phyloP scores from a whole-genome alignment of 305 asterid genomes.

The Galium porrigens region DNA sequence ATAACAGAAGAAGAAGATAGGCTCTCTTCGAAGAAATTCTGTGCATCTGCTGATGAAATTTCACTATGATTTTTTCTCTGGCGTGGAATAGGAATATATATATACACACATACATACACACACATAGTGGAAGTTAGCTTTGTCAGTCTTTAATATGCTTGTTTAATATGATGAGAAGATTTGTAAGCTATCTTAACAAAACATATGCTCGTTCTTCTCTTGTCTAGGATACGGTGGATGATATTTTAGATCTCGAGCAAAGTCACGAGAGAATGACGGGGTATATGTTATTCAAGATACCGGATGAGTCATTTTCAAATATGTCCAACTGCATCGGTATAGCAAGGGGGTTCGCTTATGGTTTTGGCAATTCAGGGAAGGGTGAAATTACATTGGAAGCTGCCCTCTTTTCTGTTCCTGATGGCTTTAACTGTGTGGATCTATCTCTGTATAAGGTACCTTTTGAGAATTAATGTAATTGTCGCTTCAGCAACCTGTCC shows the following conservation, averaged over 20 bases:
- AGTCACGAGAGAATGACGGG: slow-evolving; percentile 37
- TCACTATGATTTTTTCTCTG: no score
- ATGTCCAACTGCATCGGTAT: slow-evolving; percentile 59
- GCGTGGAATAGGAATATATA: no score
- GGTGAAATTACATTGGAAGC: slow-evolving; percentile 38
- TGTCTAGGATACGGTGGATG: slow-evolving; percentile 39
- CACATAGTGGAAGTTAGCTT: not conserved
- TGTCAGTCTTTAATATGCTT: not conserved
- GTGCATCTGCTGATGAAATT: not conserved
- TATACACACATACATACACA: not conserved
- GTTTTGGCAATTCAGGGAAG: slow-evolving; percentile 30
- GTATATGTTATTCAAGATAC: slow-evolving; percentile 57
- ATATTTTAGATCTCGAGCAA: slow-evolving; percentile 19
- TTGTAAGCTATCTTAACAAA: not conserved
- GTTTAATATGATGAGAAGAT: not conserved
- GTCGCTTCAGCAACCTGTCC: slow-evolving; percentile 17
- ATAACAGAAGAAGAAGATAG: not conserved
- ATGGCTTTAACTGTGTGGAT: slow-evolving; percentile 67
- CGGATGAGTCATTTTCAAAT: slow-evolving; percentile 46
- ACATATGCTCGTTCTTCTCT: slow-evolving; percentile 3
- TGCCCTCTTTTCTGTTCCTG: slow-evolving; percentile 54
- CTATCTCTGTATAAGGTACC: slow-evolving; percentile 66
- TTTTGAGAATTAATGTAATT: slow-evolving; percentile 7
- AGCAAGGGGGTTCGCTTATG: slow-evolving; percentile 46
- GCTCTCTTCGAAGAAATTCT: not conserved